Percentiles rank a stretch among this genome's conserved stretches.
These are phyloP conservation scores for Plenodomus lindquistii DNA, from an alignment of 2,329 filamentous ascomycete species.

Conservation along the genomic window DNA sequence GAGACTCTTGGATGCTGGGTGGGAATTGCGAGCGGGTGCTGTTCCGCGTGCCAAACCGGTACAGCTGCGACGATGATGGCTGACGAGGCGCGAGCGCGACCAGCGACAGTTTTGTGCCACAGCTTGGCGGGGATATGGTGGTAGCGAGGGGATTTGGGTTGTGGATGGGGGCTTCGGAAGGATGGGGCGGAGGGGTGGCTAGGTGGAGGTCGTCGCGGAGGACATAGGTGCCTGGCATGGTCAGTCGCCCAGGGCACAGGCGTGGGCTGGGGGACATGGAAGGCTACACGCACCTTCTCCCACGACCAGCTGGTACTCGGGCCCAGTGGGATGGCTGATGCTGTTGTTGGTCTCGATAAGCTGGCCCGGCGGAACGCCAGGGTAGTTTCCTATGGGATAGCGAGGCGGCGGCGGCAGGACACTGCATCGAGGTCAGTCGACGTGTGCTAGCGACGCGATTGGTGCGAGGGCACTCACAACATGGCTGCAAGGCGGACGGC, in stretches of 20 bases:
- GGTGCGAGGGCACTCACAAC: slow-evolving; percentile 41
- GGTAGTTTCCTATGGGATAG: slow-evolving; percentile 77
- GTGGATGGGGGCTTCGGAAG: slow-evolving; percentile 82
- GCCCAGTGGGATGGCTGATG: slow-evolving; percentile 75
- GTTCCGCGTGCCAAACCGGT: slow-evolving; percentile 46
- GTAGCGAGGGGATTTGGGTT: slow-evolving; percentile 93
- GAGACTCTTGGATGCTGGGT: slow-evolving; percentile 52
- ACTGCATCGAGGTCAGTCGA: slow-evolving; percentile 34
- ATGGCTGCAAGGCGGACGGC: slow-evolving; percentile 24
- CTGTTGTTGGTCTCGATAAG: slow-evolving; percentile 95
- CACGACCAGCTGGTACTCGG: slow-evolving; percentile 87
- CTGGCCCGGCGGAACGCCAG: slow-evolving; percentile 71
- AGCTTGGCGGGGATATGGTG: slow-evolving; percentile 77
- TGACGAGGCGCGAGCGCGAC: slow-evolving; percentile 66
- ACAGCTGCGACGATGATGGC: slow-evolving; percentile 48
- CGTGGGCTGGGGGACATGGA: neutral
- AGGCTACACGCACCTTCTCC: slow-evolving; percentile 73
- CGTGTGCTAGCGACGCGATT: slow-evolving; percentile 27
- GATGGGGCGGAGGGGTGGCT: slow-evolving; percentile 92
- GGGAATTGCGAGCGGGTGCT: slow-evolving; percentile 49
- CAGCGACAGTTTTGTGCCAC: slow-evolving; percentile 82
- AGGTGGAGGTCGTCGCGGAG: slow-evolving; percentile 90
- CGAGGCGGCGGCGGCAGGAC: slow-evolving; percentile 83
- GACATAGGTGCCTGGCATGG: slow-evolving; percentile 66
- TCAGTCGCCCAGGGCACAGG: slow-evolving; percentile 5